These are phyloP conservation scores for Apium graveolens DNA, from an alignment of 129 eudicot genomes.

Conservation along the genomic window DNA sequence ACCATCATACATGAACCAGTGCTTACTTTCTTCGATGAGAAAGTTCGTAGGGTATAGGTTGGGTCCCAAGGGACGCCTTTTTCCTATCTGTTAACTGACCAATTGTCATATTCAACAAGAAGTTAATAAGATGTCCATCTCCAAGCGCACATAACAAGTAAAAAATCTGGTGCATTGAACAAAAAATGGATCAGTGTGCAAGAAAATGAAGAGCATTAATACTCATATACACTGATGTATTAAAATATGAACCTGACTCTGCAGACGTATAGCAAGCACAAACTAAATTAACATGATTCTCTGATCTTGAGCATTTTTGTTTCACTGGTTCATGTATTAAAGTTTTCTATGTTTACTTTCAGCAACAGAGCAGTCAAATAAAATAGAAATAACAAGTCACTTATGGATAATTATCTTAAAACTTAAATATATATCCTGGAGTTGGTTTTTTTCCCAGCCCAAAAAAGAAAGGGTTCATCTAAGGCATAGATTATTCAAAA, in stretches of 20 bases:
- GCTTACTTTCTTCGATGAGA: slow-evolving; percentile 85
- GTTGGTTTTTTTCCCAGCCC: no score
- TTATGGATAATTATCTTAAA: background rate
- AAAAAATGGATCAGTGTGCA: slow-evolving; percentile 3
- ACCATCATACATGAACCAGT: no score
- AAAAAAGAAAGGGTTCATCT: no score
- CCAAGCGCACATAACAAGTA: slow-evolving; percentile 96
- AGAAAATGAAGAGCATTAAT: background rate
- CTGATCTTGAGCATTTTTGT: background rate
- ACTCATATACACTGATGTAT: background rate
- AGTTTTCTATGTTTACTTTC: background rate
- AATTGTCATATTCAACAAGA: slow-evolving; percentile 55
- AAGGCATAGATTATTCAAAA: background rate
- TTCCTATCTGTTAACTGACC: slow-evolving; percentile 78
- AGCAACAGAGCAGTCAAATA: background rate
- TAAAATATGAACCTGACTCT: no score
- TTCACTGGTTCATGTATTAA: background rate
- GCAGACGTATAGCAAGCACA: background rate
- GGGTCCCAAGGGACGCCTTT: slow-evolving; percentile 91
- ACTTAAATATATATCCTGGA: background rate
- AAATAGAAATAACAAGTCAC: background rate
- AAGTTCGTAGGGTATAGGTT: slow-evolving; percentile 76
- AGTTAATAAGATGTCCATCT: slow-evolving; percentile 92
- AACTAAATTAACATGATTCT: background rate
- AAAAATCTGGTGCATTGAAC: slow-evolving; percentile 48